Base-by-base conservation (phyloP, 805 yeast genomes). In the Pichia deserticola region DNA sequence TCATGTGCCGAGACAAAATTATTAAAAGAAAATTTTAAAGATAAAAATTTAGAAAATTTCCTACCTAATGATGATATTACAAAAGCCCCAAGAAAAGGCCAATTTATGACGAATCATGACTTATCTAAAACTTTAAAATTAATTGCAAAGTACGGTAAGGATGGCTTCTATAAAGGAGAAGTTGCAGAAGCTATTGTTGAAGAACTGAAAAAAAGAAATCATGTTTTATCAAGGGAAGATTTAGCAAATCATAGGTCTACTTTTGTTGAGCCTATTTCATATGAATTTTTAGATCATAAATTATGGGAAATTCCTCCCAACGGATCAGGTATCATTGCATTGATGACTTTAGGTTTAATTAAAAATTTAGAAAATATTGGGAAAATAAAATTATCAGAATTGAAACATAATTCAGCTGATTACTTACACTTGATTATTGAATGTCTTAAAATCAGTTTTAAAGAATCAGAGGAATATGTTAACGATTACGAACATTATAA, bases 301-400 rank as follows among this genome's bases (percentile, higher is more conserved):
- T 69, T 86, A 29, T 83, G 90, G 87, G 93, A 86, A 62, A 81
- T 86, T 54, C 93, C 95, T 10, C 95, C 95, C 12, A 86, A 82
- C 63, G 88, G 92, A 5, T 88, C 86, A 48, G 95, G 95, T 8
- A 65, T 86, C 12, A 86, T 86, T 42, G 93, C 90, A 0, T 68
- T 86, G 45, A 67, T 84, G 15, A 81, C 92, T 0, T 64, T 85
- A 45, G 93, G 92, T 0, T 70, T 83, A 41, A 74, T 86, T 54
- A 74, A 73, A 55, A 76, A 77, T 36, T 69, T 86, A 51, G 78
- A 78, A 34, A 67, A 67, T 15, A 51, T 59, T 15, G 76, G 77
- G 4, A 60, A 58, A 15, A 63, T 73, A n/a, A 71, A 78, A 45
- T 59, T 84, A 40, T 56, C 64, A 42, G 51, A 57, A 4, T 45